phyloP scores from a whole-genome alignment of 352 stramenopile genomes.

The Pythium rhizo-oryzae region DNA sequence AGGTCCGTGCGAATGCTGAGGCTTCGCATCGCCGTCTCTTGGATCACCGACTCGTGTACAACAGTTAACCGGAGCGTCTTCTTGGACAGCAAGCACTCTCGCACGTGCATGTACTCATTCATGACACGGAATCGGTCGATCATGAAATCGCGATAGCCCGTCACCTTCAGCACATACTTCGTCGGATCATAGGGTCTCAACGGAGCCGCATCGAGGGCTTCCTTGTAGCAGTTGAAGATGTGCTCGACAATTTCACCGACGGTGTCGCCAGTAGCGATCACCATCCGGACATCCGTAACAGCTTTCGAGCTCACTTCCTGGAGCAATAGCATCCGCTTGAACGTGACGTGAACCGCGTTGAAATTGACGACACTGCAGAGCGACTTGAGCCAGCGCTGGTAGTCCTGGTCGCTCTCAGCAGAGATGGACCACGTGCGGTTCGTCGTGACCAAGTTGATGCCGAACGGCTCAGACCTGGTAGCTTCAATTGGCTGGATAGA shows the following conservation, averaged over 20 bases:
- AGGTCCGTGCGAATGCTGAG: conserved; percentile 75
- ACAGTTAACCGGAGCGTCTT: conserved; percentile 85
- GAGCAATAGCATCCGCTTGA: conserved; percentile 83
- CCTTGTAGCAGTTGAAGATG: conserved; percentile 90
- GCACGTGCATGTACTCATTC: conserved; percentile 89
- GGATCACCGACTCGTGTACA: conserved; percentile 86
- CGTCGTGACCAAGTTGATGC: conserved; percentile 80
- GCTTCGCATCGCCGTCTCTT: conserved; percentile 80
- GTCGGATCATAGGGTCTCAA: conserved; percentile 76
- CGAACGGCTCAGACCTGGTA: conserved; percentile 61
- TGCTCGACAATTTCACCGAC: conserved; percentile 89
- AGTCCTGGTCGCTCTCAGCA: conserved; percentile 74
- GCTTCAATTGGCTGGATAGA: conserved; percentile 83
- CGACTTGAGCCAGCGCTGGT: conserved; percentile 79
- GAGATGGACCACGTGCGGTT: conserved; percentile 77
- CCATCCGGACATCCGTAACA: conserved; percentile 87
- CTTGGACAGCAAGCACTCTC: conserved; percentile 85
- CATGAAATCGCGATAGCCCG: conserved; percentile 85
- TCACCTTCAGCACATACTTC: conserved; percentile 88
- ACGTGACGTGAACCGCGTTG: conserved; percentile 75
- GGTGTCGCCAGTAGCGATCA: conserved; percentile 78
- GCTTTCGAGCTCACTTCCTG: conserved; percentile 84
- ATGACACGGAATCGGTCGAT: conserved; percentile 81
- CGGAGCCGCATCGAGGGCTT: conserved; percentile 71
- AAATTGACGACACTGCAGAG: conserved; percentile 84